Percentiles rank a stretch among this genome's conserved stretches.
phyloP scores from a whole-genome alignment of 2,329 filamentous ascomycete genomes.

The Alternaria novae-zelandiae region DNA sequence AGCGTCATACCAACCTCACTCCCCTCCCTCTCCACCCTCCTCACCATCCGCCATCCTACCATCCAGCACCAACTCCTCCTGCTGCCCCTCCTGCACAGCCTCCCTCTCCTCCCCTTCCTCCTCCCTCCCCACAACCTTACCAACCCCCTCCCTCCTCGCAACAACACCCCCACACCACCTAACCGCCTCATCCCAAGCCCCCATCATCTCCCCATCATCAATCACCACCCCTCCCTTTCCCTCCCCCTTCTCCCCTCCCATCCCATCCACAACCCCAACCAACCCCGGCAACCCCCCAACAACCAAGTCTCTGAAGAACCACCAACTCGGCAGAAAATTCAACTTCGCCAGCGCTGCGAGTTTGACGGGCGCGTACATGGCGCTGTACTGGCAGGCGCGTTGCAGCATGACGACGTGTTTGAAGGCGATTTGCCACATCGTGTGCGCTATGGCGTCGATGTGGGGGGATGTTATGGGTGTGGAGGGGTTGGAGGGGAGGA shows the following conservation, averaged over 20 bases:
- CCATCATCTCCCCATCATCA: slow-evolving; percentile 17
- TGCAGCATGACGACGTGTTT: not conserved
- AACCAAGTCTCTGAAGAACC: slow-evolving; percentile 15
- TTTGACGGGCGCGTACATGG: slow-evolving; percentile 16
- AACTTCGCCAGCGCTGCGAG: slow-evolving; percentile 23
- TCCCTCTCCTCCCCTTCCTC: not conserved
- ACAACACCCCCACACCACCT: not conserved
- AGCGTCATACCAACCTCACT: no score
- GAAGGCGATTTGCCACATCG: slow-evolving; percentile 23
- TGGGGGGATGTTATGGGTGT: not conserved
- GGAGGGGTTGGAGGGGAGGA: not conserved
- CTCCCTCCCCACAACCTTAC: not conserved
- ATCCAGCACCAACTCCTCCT: no score
- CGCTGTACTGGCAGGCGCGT: slow-evolving; percentile 6
- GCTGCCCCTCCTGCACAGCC: not conserved
- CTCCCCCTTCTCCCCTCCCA: fast-evolving
- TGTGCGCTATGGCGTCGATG: slow-evolving; percentile 16
- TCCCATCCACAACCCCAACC: not conserved
- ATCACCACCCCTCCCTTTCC: not conserved
- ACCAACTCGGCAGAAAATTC: slow-evolving; percentile 33
- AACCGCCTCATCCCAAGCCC: not conserved
- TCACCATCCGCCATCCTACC: not conserved
- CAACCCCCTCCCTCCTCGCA: not conserved
- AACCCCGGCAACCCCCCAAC: not conserved
- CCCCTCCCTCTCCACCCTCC: fast-evolving